Conservation (phyloP, 2,329 filamentous ascomycete genomes). For the Cyanodermella asteris region DNA sequence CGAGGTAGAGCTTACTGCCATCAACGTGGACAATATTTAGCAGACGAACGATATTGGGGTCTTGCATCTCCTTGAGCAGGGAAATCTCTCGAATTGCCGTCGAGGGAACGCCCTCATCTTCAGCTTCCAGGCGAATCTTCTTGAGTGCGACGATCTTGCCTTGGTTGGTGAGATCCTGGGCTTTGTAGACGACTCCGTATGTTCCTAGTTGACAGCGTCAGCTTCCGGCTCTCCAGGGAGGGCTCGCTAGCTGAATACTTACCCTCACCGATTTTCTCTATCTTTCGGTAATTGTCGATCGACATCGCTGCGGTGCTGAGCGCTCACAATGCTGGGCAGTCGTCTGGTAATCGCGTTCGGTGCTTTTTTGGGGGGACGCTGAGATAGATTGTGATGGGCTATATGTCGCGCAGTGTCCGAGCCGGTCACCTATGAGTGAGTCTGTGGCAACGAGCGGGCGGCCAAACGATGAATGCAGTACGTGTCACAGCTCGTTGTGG, state of each 20-base stretch:
- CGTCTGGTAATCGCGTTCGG: neutral
- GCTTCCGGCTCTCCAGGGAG: neutral
- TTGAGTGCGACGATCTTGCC: slow-evolving; percentile 81
- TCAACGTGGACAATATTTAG: slow-evolving; percentile 88
- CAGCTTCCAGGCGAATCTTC: slow-evolving; percentile 86
- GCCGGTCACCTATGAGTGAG: no score
- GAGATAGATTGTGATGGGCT: no score
- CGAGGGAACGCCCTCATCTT: slow-evolving; percentile 82
- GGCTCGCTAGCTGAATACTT: slow-evolving; percentile 14
- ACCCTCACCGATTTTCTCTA: slow-evolving; percentile 95
- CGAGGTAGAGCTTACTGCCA: slow-evolving; percentile 83
- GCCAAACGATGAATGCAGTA: no score
- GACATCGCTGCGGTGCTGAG: slow-evolving; percentile 6
- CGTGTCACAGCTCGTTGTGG: no score
- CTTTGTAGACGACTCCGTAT: slow-evolving; percentile 91
- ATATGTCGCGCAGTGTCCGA: no score
- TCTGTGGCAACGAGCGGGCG: no score
- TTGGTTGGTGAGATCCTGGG: slow-evolving; percentile 58
- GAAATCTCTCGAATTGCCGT: slow-evolving; percentile 91
- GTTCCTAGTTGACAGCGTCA: slow-evolving; percentile 38
- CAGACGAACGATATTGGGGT: slow-evolving; percentile 72
- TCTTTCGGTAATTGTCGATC: slow-evolving; percentile 94
- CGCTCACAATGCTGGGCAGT: neutral
- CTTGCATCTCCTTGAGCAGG: slow-evolving; percentile 81
- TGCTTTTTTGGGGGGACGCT: no score